phyloP scores from a whole-genome alignment of 2,329 filamentous ascomycete genomes.

The Didymella pinodella region DNA sequence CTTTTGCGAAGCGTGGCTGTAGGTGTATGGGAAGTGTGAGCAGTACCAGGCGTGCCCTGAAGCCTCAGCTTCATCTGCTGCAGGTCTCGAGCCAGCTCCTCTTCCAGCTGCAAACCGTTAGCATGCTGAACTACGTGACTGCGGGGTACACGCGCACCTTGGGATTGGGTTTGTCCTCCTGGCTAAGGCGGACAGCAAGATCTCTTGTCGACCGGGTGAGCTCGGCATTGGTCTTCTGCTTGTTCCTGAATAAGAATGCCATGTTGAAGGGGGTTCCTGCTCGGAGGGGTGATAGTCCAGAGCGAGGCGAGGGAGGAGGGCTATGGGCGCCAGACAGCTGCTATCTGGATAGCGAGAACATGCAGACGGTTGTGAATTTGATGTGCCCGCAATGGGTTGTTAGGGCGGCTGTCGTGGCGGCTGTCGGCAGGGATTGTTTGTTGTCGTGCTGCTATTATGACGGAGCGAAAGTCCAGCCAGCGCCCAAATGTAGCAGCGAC shows the following conservation, averaged over 20 bases:
- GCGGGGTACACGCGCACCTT: conserved; percentile 57
- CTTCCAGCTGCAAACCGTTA: conserved; percentile 68
- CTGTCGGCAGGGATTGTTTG: conserved; percentile 33
- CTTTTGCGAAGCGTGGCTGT: neutral
- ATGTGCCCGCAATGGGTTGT: conserved; percentile 17
- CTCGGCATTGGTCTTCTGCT: conserved; percentile 68
- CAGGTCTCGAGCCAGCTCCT: conserved; percentile 86
- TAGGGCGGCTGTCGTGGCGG: conserved; percentile 18
- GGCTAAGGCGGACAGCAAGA: conserved; percentile 63
- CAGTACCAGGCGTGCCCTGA: conserved; percentile 86
- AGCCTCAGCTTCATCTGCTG: conserved; percentile 91
- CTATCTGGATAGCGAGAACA: conserved; percentile 44
- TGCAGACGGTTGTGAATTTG: conserved; percentile 34
- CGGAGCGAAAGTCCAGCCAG: conserved; percentile 16
- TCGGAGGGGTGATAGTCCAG: conserved; percentile 71
- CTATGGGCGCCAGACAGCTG: conserved; percentile 39
- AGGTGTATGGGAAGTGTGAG: neutral
- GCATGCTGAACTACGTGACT: conserved; percentile 13
- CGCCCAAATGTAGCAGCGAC: neutral
- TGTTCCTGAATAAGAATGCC: conserved; percentile 74
- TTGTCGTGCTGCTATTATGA: conserved; percentile 27
- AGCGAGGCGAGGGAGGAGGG: conserved; percentile 31
- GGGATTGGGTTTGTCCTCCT: conserved; percentile 64
- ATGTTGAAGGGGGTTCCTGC: conserved; percentile 63
- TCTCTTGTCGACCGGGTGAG: conserved; percentile 70